A percentile compares a stretch with the other conserved stretches of the same genome.
phyloP scores from a whole-genome alignment of 192 early-diverging fungal species.

The Gaertneriomyces semiglobifer region DNA sequence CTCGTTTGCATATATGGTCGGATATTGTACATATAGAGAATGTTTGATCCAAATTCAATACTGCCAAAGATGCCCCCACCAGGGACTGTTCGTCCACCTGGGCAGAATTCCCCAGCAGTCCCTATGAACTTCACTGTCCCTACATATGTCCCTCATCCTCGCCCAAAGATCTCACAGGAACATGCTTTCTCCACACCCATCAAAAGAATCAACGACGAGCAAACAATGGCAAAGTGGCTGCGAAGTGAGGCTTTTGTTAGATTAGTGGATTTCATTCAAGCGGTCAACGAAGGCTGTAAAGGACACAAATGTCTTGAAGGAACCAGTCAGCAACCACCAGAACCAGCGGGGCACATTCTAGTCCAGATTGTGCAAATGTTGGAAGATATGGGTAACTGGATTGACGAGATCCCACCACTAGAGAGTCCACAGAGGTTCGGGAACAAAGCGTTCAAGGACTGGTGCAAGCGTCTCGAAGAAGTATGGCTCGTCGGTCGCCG shows the following conservation, averaged over 20 bases:
- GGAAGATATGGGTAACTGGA: constrained; percentile 63
- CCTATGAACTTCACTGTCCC: constrained; percentile 21
- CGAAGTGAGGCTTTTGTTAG: constrained; percentile 63
- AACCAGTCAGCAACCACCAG: constrained; percentile 11
- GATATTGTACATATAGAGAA: background rate
- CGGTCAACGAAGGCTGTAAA: constrained; percentile 67
- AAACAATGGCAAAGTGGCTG: constrained; percentile 58
- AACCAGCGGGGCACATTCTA: too few relatives aligned
- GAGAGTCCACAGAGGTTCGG: constrained; percentile 78
- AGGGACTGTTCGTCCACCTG: constrained; percentile 13
- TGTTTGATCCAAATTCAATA: constrained; percentile 19
- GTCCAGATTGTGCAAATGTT: constrained; percentile 54
- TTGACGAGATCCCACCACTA: constrained; percentile 73
- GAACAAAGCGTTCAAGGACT: constrained; percentile 84
- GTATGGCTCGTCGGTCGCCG: constrained; percentile 19
- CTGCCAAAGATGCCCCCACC: constrained; percentile 32
- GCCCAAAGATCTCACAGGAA: constrained; percentile 18
- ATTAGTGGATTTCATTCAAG: constrained; percentile 68
- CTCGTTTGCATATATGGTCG: too few relatives aligned
- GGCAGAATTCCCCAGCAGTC: constrained; percentile 2
- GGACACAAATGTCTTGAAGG: constrained; percentile 40
- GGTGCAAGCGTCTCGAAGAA: constrained; percentile 56
- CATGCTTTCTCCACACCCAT: constrained; percentile 46
- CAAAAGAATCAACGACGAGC: constrained; percentile 57
- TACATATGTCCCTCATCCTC: background rate